A percentile compares a stretch with the other conserved stretches of the same genome.
Conservation (phyloP, 257 asterid species). For the Vinca minor region DNA sequence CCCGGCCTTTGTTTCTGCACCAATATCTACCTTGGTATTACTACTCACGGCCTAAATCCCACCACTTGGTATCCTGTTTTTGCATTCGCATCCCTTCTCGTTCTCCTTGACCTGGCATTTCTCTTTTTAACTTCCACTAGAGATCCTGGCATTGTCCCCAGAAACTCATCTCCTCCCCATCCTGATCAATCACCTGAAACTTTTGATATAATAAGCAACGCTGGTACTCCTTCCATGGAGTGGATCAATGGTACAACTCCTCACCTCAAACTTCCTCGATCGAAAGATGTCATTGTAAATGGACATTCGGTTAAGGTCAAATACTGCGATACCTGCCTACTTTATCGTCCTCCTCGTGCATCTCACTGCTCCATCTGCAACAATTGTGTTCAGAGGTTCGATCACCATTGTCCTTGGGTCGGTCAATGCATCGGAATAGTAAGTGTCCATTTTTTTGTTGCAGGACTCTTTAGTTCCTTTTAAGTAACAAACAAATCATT, state of each 20-base stretch:
- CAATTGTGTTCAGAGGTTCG: constrained; percentile 84
- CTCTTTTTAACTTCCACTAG: constrained; percentile 66
- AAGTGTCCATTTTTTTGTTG: constrained; percentile 27
- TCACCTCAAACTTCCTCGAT: constrained; percentile 58
- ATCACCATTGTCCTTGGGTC: constrained; percentile 95
- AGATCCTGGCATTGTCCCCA: constrained; percentile 82
- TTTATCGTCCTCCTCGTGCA: constrained; percentile 92
- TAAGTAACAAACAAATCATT: constrained; percentile 13
- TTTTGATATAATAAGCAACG: constrained; percentile 26
- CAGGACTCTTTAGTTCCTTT: neutral
- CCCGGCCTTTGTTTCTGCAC: constrained; percentile 64
- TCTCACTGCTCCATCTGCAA: constrained; percentile 96
- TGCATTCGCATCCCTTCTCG: constrained; percentile 44
- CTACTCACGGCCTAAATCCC: constrained; percentile 30
- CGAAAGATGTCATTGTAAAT: constrained; percentile 62
- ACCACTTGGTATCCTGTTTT: constrained; percentile 57
- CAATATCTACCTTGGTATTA: constrained; percentile 34
- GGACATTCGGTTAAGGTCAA: constrained; percentile 69
- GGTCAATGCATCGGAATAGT: constrained; percentile 93
- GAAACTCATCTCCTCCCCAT: constrained; percentile 61
- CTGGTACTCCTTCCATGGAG: constrained; percentile 79
- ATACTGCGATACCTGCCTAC: constrained; percentile 78
- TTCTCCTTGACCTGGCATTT: constrained; percentile 55
- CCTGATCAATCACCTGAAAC: constrained; percentile 49
- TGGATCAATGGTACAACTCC: constrained; percentile 81